Evolutionary conservation across 2,329 filamentous ascomycete genomes (phyloP).

Genomic region (Xylariales sp.): DNA sequence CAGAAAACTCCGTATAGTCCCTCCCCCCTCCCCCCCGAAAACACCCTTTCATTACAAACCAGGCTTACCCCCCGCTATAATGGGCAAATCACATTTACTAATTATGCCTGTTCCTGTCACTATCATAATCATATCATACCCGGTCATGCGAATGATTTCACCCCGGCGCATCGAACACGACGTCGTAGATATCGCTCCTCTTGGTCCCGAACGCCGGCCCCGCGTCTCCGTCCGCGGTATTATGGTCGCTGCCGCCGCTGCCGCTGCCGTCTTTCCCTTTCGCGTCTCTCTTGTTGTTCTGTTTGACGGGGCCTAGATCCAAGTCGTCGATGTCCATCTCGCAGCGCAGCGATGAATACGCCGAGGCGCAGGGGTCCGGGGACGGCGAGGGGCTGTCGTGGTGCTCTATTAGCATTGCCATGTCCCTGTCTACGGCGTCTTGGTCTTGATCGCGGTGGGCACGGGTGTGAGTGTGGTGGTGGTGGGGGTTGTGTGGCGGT

Average conservation of each 20-base stretch:
- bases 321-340: constrained; percentile 44
- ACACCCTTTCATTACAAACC: neutral
- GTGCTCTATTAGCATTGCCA: constrained; percentile 50
- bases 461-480: constrained; percentile 16
- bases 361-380: constrained; percentile 6
- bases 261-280: neutral
- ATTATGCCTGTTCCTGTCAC: neutral
- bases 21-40: no score
- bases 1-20: neutral
- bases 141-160: constrained; percentile 4
- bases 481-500: constrained; percentile 34
- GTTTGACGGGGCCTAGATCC: neutral
- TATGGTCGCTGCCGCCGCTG: neutral
- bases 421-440: constrained; percentile 45
- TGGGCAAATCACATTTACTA: neutral
- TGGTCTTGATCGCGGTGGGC: constrained; percentile 34
- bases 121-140: neutral
- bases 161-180: constrained; percentile 40
- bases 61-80: neutral
- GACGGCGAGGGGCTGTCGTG: constrained; percentile 32
- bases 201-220: constrained; percentile 29
- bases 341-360: constrained; percentile 15
- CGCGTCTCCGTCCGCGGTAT: neutral
- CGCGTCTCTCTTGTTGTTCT: neutral
- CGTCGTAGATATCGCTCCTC: constrained; percentile 47